phyloP scores from a whole-genome alignment of 768 basidiomycete genomes.

The Termitomyces sp. region DNA sequence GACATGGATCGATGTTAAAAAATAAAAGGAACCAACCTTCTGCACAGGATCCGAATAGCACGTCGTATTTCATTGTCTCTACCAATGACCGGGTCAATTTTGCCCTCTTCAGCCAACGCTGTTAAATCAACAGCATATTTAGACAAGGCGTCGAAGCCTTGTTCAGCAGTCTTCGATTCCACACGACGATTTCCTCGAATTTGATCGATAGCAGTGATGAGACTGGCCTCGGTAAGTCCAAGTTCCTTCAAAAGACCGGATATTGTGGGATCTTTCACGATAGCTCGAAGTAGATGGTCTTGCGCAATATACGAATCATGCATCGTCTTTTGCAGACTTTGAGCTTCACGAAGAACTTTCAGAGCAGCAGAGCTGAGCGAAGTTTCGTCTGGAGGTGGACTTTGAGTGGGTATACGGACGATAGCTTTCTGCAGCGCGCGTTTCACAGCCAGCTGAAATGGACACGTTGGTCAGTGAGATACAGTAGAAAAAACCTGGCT shows the following conservation, averaged over 20 bases:
- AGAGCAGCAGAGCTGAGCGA: conserved; percentile 49
- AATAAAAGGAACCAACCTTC: conserved; percentile 39
- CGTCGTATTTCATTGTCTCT: conserved; percentile 90
- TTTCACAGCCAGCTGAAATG: conserved; percentile 46
- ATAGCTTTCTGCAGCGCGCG: conserved; percentile 72
- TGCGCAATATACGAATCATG: conserved; percentile 91
- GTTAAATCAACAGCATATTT: conserved; percentile 90
- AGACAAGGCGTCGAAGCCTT: conserved; percentile 87
- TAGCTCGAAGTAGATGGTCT: conserved; percentile 84
- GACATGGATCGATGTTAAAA: neutral
- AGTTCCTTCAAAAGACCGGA: conserved; percentile 69
- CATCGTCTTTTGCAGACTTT: conserved; percentile 74
- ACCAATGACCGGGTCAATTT: conserved; percentile 94
- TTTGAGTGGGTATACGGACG: conserved; percentile 77
- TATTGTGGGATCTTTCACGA: conserved; percentile 71
- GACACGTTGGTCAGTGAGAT: neutral
- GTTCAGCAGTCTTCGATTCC: conserved; percentile 82
- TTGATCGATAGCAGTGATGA: conserved; percentile 76
- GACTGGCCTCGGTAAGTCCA: conserved; percentile 58
- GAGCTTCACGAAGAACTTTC: conserved; percentile 71
- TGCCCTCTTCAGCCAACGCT: conserved; percentile 82
- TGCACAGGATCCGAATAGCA: conserved; percentile 75
- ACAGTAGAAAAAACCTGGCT: neutral
- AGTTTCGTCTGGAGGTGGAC: conserved; percentile 80
- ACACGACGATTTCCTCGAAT: conserved; percentile 80